Evolutionary conservation across 2,329 filamentous ascomycete genomes (phyloP).

Genomic region (Nemania abortiva): DNA sequence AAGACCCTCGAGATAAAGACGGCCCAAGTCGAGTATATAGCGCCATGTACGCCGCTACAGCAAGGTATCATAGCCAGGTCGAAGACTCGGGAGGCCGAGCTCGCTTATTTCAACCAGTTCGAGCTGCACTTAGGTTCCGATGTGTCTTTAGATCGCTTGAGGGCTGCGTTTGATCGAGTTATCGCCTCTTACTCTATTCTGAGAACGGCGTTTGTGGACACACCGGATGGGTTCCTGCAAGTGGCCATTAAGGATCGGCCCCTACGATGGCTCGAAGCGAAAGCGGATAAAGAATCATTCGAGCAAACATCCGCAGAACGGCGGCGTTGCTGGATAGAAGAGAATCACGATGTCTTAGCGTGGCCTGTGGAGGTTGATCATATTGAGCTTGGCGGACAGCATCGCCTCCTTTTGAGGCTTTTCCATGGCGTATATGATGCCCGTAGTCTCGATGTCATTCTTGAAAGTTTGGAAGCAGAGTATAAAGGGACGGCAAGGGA

Average conservation of each 20-base stretch:
- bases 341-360: constrained; percentile 62
- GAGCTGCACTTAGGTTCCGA: constrained; percentile 64
- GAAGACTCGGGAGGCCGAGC: constrained; percentile 63
- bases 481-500: constrained; percentile 57
- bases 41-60: constrained; percentile 87
- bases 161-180: constrained; percentile 68
- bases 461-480: constrained; percentile 66
- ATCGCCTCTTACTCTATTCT: constrained; percentile 71
- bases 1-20: constrained; percentile 63
- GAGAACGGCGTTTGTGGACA: constrained; percentile 78
- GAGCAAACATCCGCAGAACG: constrained; percentile 52
- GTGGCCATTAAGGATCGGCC: constrained; percentile 65
- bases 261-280: constrained; percentile 60
- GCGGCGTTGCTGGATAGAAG: constrained; percentile 64
- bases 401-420: constrained; percentile 72
- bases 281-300: constrained; percentile 48
- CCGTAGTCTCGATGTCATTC: constrained; percentile 76
- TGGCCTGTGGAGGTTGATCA: constrained; percentile 66
- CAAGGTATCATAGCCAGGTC: constrained; percentile 85
- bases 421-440: constrained; percentile 94
- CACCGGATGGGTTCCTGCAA: constrained; percentile 82
- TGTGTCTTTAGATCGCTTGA: constrained; percentile 63
- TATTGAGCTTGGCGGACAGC: constrained; percentile 47
- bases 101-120: constrained; percentile 84
- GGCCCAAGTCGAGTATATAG: constrained; percentile 75